These are phyloP conservation scores for thale cress (Arabidopsis thaliana) DNA, from an alignment of 345 rosid species.

Conservation along the genomic window DNA sequence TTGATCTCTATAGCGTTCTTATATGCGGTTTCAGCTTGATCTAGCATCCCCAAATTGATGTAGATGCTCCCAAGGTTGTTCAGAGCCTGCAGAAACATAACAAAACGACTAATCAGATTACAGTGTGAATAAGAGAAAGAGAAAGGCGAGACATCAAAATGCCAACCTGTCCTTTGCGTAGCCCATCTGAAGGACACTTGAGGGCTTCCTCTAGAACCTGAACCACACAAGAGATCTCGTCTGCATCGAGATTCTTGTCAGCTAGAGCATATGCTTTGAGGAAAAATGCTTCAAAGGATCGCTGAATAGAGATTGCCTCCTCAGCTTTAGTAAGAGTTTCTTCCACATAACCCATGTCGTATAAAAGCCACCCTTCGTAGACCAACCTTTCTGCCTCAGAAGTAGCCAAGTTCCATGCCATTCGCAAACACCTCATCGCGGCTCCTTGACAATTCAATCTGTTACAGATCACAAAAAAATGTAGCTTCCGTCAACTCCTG, in stretches of 20 bases:
- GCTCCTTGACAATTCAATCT: conserved; percentile 93
- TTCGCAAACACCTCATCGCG: conserved; percentile 81
- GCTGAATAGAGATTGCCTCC: conserved; percentile 70
- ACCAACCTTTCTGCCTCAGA: conserved; percentile 79
- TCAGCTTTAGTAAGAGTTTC: conserved; percentile 84
- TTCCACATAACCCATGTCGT: conserved; percentile 76
- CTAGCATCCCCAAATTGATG: conserved; percentile 75
- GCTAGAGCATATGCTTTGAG: conserved; percentile 89
- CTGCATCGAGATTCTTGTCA: conserved; percentile 68
- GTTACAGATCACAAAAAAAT: conserved; percentile 35
- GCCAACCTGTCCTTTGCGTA: conserved; percentile 90
- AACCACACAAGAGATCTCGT: conserved; percentile 64
- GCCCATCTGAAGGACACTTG: conserved; percentile 93
- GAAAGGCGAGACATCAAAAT: neutral
- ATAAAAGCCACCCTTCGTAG: conserved; percentile 96
- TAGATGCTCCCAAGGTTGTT: conserved; percentile 91
- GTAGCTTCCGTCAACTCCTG: conserved; percentile 26
- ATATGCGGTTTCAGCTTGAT: conserved; percentile 78
- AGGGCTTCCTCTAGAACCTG: conserved; percentile 92
- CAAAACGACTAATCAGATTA: conserved; percentile 17
- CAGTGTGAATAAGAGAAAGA: neutral
- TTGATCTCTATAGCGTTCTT: conserved; percentile 79
- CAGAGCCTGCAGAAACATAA: conserved; percentile 65
- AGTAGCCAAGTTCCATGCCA: conserved; percentile 67
- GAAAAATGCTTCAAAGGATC: conserved; percentile 93